Conservation (phyloP, 179 eudicot species). For the Pouteria campechiana region DNA sequence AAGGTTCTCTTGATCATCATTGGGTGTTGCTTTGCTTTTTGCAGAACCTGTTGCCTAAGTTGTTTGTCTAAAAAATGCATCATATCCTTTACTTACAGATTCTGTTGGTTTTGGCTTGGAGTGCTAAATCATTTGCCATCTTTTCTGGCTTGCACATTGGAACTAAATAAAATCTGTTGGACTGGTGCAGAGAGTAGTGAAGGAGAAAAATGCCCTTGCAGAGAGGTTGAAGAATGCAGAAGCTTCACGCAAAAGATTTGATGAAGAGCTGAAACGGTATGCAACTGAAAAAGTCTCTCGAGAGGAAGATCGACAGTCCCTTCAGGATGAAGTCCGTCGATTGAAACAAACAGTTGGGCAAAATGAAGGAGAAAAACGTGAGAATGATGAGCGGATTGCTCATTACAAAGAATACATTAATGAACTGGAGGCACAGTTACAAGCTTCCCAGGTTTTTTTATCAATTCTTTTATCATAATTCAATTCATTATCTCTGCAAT, state of each 20-base stretch:
- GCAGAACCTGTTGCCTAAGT: too few species aligned
- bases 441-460: not conserved
- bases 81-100: too few species aligned
- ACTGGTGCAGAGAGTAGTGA: not conserved
- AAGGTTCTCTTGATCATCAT: too few species aligned
- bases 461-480: too few species aligned
- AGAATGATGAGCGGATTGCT: not conserved
- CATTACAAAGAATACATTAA: not conserved
- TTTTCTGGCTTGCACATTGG: too few species aligned
- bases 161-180: not conserved
- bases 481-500: too few species aligned
- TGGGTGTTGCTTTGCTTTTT: too few species aligned
- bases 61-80: too few species aligned
- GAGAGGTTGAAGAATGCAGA: not conserved
- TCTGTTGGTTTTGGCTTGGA: too few species aligned
- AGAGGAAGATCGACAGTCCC: not conserved
- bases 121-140: too few species aligned
- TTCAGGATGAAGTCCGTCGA: not conserved
- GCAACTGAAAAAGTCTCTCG: not conserved
- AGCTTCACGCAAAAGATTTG: not conserved
- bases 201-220: not conserved
- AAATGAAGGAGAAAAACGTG: not conserved
- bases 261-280: not conserved
- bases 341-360: not conserved
- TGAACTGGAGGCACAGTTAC: not conserved